Base-by-base conservation (phyloP, 2,329 filamentous ascomycete species). In the Epichloe glyceriae region DNA sequence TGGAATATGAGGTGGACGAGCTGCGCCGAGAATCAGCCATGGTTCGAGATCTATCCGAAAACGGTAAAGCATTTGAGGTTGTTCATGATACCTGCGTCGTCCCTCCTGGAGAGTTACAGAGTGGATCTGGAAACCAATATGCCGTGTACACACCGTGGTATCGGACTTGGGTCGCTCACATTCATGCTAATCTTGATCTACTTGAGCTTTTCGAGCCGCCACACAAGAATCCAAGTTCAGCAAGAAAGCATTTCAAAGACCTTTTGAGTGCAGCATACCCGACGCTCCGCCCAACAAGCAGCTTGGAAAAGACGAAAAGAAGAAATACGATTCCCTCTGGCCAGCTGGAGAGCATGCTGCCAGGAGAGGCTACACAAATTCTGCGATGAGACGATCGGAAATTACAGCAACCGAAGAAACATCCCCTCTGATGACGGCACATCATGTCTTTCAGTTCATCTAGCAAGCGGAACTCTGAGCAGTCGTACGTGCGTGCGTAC, bases 1-100 rank as follows among this genome's bases (percentile, higher is more conserved):
- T 89, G 52, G 89, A 95, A 63, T 95, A 95, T 60, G 90, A 95
- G 64, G 88, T 94, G 0, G 90, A 96, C 61, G 90, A 95, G 67
- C 67, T 95, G 52, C 74, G 89, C 42, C 75, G 89, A 5, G 90
- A 96, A 59, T 80, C 82, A 1, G 72, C 71, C 30, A 67, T 95
- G 60, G 74, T 87, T 1, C 74, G 70, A 30, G 64, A 73, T 40
- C 78, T 84, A 53, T 67, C 83, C 1, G 73, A 80, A 15, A 76
- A 76, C 12, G 83, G 79, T 0, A 78, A 91, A 45, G 73, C 76
- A 1, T 82, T 94, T 57, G 75, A 83, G n/a, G 77, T 83, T 0
- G 73, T 85, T 1, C 86, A 90, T 53, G 90, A 95, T 64, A 87
- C 85, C 4, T 93, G 88, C 56, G 79, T 94, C 1, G 88, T 95